Base-by-base conservation (phyloP, 2,329 filamentous ascomycete genomes). In the Zarea fungicola region DNA sequence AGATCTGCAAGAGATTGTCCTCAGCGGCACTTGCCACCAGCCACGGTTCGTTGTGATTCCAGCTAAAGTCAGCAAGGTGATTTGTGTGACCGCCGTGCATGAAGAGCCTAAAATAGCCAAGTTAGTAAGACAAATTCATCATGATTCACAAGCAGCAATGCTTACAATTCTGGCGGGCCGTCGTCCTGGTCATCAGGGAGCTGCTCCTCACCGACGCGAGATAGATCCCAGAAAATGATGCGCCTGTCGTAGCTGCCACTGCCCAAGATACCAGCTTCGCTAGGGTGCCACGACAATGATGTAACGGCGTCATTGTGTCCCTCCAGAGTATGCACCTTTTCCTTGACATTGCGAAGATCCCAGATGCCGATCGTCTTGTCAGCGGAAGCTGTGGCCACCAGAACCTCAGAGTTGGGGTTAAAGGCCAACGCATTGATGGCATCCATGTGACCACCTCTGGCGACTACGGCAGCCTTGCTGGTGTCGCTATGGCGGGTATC, bases 31-130 rank as follows among this genome's bases (percentile, higher is more conserved):
- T 95, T 66, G 90, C 91, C 57, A 99, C 87, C 48, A 96, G 81
- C 95, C 95, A 99, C 5, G 92, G 91, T 61, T 96, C 90, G 64
- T 95, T 96, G 58, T 83, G 82, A 68, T 99, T 99, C 92, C 92
- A 99, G 70, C 87, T 92, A 63, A 99, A 99, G 68, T 99, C 95
- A 29, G 89, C 90, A 53, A 99, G 82, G 57, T 95, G 87, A 70
- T 96, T 96, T 10, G 93, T 99, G 72, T 99, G 95, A 26, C 93
- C 93, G 53, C 93, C 93, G 62, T 99, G 93, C 91, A 99, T 97
- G 71, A 99, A 99, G 2, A 99, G 74, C 40, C 87, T 90, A 51
- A 6, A 34, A 46, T 28, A 6, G 16, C 5, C n/a, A 32, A 52
- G 40, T 55, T 13, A 37, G 36, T 14, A 14, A 8, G 26, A 18